A percentile compares a stretch with the other conserved stretches of the same genome.
These are phyloP conservation scores for Hymenotorrendiella dingleyae DNA, from an alignment of 2,329 filamentous ascomycete genomes.

Conservation along the genomic window DNA sequence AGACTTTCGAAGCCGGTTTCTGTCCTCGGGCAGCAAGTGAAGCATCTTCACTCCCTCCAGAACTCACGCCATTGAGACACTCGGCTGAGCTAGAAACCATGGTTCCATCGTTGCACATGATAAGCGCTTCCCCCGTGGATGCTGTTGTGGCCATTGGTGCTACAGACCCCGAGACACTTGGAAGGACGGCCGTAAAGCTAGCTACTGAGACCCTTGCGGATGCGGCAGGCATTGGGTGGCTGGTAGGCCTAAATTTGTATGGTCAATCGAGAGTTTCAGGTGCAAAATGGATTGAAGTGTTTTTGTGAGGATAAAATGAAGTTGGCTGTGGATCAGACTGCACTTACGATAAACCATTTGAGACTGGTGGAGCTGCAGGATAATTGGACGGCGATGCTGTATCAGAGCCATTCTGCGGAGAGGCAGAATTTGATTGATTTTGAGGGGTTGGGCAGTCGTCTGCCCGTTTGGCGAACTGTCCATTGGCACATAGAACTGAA, in stretches of 20 bases:
- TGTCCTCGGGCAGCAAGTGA: not conserved
- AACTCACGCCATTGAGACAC: not conserved
- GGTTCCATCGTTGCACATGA: constrained; percentile 2
- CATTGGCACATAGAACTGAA: not conserved
- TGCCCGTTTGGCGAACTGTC: too few relatives aligned
- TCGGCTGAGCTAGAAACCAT: not conserved
- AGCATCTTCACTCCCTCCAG: too few relatives aligned
- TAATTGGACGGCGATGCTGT: too few relatives aligned
- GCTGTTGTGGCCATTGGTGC: not conserved
- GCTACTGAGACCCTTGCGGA: not conserved
- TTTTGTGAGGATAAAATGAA: too few relatives aligned
- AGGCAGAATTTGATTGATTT: too few relatives aligned
- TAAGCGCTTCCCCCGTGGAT: not conserved
- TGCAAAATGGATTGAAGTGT: not conserved
- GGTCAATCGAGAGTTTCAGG: not conserved
- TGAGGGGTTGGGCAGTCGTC: too few relatives aligned
- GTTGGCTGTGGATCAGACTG: too few relatives aligned
- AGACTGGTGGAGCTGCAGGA: not conserved
- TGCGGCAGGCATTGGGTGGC: not conserved
- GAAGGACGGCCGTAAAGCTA: not conserved
- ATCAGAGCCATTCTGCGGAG: too few relatives aligned
- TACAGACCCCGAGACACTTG: not conserved
- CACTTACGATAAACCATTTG: not conserved
- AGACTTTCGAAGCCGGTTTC: not conserved
- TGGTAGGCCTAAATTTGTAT: not conserved